A percentile compares a stretch with the other conserved stretches of the same genome.
Conservation (phyloP, 257 asterid species). For the Penstemon davidsonii region DNA sequence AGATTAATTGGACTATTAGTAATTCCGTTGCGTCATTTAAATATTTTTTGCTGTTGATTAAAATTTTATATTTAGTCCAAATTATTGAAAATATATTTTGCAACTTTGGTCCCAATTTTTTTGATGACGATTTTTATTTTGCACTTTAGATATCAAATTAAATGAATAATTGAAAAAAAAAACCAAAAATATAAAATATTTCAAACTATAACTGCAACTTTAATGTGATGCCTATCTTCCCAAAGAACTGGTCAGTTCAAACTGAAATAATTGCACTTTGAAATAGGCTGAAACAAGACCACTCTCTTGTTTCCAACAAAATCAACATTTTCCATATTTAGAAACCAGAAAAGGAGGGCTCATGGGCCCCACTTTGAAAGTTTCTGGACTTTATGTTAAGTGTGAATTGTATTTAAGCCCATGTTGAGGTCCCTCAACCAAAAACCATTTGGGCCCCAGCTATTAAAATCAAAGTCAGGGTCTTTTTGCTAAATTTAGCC, state of each 20-base stretch:
- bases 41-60: too few species aligned
- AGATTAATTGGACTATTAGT: too few species aligned
- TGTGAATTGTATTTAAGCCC: background rate
- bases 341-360: constrained; percentile 13
- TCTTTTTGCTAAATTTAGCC: constrained; percentile 16
- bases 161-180: too few species aligned
- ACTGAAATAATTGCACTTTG: constrained; percentile 3
- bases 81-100: too few species aligned
- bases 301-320: constrained; percentile 2
- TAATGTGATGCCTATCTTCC: too few species aligned
- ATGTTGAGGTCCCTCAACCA: constrained; percentile 7
- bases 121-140: too few species aligned
- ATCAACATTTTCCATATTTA: constrained; percentile 23
- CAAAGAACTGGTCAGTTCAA: constrained; percentile 25
- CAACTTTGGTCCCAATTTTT: too few species aligned
- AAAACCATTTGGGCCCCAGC: constrained; percentile 7
- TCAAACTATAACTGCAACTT: too few species aligned
- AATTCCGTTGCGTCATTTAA: too few species aligned
- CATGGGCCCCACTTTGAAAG: constrained; percentile 17
- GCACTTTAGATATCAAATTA: too few species aligned
- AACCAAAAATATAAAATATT: too few species aligned
- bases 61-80: too few species aligned
- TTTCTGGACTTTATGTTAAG: background rate
- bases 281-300: constrained; percentile 28
- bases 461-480: constrained; percentile 9